Base-by-base conservation (phyloP, 1,139 yeast species). In the Protomyces macrosporus region DNA sequence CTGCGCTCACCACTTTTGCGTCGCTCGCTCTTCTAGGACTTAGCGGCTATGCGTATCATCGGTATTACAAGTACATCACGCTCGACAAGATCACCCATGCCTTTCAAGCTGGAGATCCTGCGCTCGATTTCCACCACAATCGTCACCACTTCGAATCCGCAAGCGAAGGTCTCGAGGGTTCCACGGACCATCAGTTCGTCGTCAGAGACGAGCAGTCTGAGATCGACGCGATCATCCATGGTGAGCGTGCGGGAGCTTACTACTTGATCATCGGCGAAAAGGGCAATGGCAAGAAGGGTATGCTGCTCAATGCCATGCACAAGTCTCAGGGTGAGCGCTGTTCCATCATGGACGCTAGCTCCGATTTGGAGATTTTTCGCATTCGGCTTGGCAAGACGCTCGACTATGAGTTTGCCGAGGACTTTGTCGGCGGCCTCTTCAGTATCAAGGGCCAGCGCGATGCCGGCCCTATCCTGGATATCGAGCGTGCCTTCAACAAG, bases 381-480 rank as follows among this genome's bases (percentile, higher is more conserved):
- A 82, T 88, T 32, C 76, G 96, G 59, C 76, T 88, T 6, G 96
- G 96, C 2, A 81, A 83, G 68, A 93, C 95, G 0, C 76, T 88
- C 57, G 84, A 87, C 68, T 88, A 85, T 73, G 84, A 85, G 45
- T 88, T 81, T 71, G 86, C 82, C 68, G 96, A 88, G 71, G 96
- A 88, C 72, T 88, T 88, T 72, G 84, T 88, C 66, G 96, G 96
- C 0, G 84, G 91, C 0, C 76, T 88, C 64, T 88, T 88, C 69
- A 85, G 90, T n/a, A 86, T 88, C 63, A 76, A 89, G 52, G 96
- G 96, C 0, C 96, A 95, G 6, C 79, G 96, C 67, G 96, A 88
- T 68, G 86, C 95, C 6, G 87, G 93, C 0, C 95, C 95, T 0
- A 75, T 88, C 60, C 76, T 88, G 54, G 96, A 88, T 72, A 88